A percentile compares a stretch with the other conserved stretches of the same genome.
phyloP scores from a whole-genome alignment of 805 yeast genomes.

The Wickerhamiella cacticola region DNA sequence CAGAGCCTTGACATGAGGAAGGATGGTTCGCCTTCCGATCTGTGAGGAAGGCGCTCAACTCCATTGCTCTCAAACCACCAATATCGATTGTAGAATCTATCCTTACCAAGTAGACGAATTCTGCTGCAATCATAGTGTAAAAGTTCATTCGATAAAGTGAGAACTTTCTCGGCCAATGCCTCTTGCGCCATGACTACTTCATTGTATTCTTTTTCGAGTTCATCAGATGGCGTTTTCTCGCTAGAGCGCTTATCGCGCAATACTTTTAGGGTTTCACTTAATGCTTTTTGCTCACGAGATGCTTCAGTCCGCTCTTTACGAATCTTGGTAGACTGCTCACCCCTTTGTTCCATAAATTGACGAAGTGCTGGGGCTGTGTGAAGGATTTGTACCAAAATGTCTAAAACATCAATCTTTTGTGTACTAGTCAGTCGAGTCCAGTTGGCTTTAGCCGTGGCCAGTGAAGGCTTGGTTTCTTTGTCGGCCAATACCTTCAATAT shows the following conservation, averaged over 20 bases:
- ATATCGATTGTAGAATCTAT: conserved; percentile 71
- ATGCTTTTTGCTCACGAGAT: conserved; percentile 45
- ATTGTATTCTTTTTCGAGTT: conserved; percentile 26
- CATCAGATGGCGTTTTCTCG: background rate
- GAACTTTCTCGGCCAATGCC: conserved; percentile 38
- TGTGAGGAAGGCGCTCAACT: conserved; percentile 25
- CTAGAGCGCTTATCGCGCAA: conserved; percentile 32
- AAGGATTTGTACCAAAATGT: conserved; percentile 52
- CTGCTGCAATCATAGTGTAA: conserved; percentile 53
- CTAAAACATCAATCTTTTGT: conserved; percentile 45
- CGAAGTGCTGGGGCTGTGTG: conserved; percentile 49
- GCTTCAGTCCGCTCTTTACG: conserved; percentile 58
- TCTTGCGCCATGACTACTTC: conserved; percentile 30
- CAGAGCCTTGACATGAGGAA: conserved; percentile 64
- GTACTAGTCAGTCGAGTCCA: conserved; percentile 46
- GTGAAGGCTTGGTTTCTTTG: conserved; percentile 35
- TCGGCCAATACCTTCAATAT: conserved; percentile 48
- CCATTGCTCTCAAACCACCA: conserved; percentile 96
- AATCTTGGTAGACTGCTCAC: conserved; percentile 49
- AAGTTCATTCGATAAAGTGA: conserved; percentile 47
- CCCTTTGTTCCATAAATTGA: conserved; percentile 50
- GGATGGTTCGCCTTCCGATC: background rate
- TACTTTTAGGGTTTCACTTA: conserved; percentile 40
- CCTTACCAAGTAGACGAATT: conserved; percentile 64
- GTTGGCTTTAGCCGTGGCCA: conserved; percentile 36